Base-by-base conservation (phyloP, 192 early-diverging fungal genomes). In the Entomortierella chlamydospora region DNA sequence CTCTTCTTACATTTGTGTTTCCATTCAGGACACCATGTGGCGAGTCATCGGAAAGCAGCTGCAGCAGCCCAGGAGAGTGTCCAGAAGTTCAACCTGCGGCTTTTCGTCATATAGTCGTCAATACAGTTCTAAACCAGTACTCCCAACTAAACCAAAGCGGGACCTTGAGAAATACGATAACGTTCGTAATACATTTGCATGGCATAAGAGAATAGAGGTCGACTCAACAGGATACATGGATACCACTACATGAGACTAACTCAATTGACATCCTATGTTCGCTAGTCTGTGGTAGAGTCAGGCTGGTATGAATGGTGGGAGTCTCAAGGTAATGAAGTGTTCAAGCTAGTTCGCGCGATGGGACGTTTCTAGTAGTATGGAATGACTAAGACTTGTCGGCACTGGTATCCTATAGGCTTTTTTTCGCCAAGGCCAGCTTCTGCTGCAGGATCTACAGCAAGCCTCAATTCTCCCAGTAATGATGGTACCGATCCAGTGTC, bases 301-400 rank as follows among this genome's bases (percentile, higher is more conserved):
- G 95, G 93, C 15, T 98, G 96, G 97, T 99, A 99, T 64, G 88
- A 90, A 29, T 99, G 96, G 95, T 99, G 97, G 97, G 94, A 97
- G 65, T 86, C 90, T 52, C 86, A 88, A 64, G 94, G 94, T 78
- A 81, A 72, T 18, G 47, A 62, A 15, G 20, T 47, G 15, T 20
- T 47, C 45, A 47, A 20, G 15, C 45, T 17, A 12, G 15, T 30
- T 49, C 22, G 29, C 51, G 7, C 6, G 33, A 45, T 20, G 13
- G 18, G 58, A 11, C 30, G 22, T 5, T 57, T 39, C 6, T 20
- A 37, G n/a, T 8, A 12, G 4, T 17, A 7, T 39, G 11, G 34
- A 4, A 20, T 7, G 34, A 34, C 57, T 39, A 0, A 4, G n/a
- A n/a, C 18, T 31, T 39, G n/a, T 13, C 3, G 33, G 12, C 41